Evolutionary conservation across 495 filamentous ascomycete genomes (phyloP).

Genomic region (Acidiella bohemica): DNA sequence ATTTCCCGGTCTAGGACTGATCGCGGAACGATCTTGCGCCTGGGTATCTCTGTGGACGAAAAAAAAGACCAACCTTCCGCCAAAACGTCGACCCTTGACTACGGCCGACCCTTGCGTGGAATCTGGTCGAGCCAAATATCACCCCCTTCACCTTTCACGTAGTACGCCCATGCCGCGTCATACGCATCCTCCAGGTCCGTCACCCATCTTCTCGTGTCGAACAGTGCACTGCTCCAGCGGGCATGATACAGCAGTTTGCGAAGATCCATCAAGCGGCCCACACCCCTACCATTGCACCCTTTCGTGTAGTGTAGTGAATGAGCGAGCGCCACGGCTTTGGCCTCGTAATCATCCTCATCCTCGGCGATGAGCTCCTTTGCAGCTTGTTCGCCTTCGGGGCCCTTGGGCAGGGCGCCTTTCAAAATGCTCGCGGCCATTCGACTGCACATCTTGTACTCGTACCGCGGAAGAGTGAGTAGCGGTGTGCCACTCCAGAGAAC

Average conservation of each 20-base stretch:
- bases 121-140: constrained; percentile 49
- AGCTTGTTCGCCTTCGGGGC: constrained; percentile 49
- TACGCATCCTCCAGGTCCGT: constrained; percentile 81
- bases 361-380: constrained; percentile 62
- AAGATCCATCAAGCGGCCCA: constrained; percentile 58
- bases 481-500: constrained; percentile 94
- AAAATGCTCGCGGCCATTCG: constrained; percentile 94
- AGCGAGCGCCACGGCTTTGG: constrained; percentile 61
- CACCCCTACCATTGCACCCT: constrained; percentile 27
- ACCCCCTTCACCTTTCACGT: constrained; percentile 75
- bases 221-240: constrained; percentile 71
- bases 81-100: too few species aligned
- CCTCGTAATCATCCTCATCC: constrained; percentile 71
- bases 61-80: too few species aligned
- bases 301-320: constrained; percentile 3
- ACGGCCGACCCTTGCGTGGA: too few species aligned
- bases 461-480: constrained; percentile 82
- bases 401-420: constrained; percentile 68
- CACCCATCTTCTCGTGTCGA: constrained; percentile 90
- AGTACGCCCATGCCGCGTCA: constrained; percentile 71
- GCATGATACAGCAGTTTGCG: constrained; percentile 67
- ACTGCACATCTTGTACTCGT: constrained; percentile 97
- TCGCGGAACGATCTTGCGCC: too few species aligned
- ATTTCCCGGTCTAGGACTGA: too few species aligned
- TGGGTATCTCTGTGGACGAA: too few species aligned